phyloP scores from a whole-genome alignment of 768 basidiomycete species.

The Trametes villosa region DNA sequence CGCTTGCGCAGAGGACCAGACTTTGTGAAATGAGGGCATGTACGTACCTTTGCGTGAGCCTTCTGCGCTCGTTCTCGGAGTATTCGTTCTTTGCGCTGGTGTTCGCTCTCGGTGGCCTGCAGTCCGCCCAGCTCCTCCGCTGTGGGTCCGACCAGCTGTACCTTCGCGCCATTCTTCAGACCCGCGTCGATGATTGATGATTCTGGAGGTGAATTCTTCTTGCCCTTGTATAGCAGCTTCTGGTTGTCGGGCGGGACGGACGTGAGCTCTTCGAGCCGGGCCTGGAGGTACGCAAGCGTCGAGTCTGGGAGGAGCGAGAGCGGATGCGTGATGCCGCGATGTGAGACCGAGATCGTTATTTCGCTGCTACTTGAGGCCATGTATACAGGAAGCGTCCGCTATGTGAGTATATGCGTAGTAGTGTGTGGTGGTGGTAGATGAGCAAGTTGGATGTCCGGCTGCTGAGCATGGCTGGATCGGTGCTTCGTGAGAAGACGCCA shows the following conservation, averaged over 20 bases:
- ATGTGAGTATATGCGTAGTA: neutral
- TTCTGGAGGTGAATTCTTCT: constrained; percentile 41
- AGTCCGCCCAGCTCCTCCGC: constrained; percentile 57
- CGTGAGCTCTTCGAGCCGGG: constrained; percentile 63
- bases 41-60: constrained; percentile 58
- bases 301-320: constrained; percentile 52
- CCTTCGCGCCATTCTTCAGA: constrained; percentile 64
- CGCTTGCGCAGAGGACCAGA: neutral
- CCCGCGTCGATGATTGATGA: constrained; percentile 48
- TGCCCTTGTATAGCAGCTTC: constrained; percentile 77
- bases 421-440: neutral
- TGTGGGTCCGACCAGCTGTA: constrained; percentile 76
- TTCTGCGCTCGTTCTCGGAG: constrained; percentile 61
- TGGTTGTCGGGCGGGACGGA: constrained; percentile 66
- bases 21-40: too few species aligned
- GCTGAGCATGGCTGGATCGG: neutral
- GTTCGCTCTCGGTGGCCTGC: constrained; percentile 59
- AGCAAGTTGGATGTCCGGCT: neutral
- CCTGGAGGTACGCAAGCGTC: constrained; percentile 57
- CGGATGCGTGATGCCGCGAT: constrained; percentile 52
- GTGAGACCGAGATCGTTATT: constrained; percentile 40
- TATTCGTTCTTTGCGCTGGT: constrained; percentile 59
- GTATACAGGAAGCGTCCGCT: neutral
- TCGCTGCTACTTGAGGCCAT: neutral
- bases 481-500: too few species aligned